These are phyloP conservation scores for Ceratonia siliqua DNA, from an alignment of 306 rosid species.

Conservation along the genomic window DNA sequence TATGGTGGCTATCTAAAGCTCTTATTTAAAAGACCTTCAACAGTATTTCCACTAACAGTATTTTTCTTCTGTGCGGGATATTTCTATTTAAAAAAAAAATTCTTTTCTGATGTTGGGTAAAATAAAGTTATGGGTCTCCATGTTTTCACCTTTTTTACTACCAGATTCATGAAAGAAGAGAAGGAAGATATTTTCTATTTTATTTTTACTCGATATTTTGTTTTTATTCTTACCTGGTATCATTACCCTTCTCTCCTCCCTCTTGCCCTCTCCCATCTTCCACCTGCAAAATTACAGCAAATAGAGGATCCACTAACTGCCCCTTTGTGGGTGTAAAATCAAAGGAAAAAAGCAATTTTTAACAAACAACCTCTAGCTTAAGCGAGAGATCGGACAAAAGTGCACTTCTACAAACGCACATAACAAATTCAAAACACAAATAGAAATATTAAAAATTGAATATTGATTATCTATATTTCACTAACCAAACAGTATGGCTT, in stretches of 20 bases:
- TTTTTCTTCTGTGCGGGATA: not conserved
- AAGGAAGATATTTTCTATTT: not conserved
- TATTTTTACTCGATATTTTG: slow-evolving; percentile 2
- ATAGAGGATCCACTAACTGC: slow-evolving; percentile 27
- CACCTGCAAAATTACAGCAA: slow-evolving; percentile 36
- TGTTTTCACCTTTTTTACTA: slow-evolving; percentile 51
- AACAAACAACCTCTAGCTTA: slow-evolving; percentile 12
- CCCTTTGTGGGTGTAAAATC: slow-evolving; percentile 31
- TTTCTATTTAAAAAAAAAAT: not conserved
- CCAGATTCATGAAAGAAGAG: slow-evolving; percentile 41
- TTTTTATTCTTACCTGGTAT: slow-evolving; percentile 47
- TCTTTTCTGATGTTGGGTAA: slow-evolving; percentile 29
- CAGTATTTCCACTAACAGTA: slow-evolving; percentile 68
- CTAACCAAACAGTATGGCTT: slow-evolving; percentile 54
- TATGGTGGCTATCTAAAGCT: slow-evolving; percentile 51
- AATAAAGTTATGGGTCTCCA: slow-evolving; percentile 43
- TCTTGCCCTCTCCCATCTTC: slow-evolving; percentile 32
- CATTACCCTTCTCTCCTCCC: slow-evolving; percentile 37
- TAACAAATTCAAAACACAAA: not conserved
- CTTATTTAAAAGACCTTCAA: slow-evolving; percentile 46
- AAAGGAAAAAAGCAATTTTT: not conserved
- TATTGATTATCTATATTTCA: slow-evolving; percentile 22
- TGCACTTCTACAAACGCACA: slow-evolving; percentile 49
- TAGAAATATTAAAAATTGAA: slow-evolving; percentile 12
- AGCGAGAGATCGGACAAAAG: slow-evolving; percentile 37